Base-by-base conservation (phyloP, 2,329 filamentous ascomycete genomes). In the Cladorrhinum sp. region DNA sequence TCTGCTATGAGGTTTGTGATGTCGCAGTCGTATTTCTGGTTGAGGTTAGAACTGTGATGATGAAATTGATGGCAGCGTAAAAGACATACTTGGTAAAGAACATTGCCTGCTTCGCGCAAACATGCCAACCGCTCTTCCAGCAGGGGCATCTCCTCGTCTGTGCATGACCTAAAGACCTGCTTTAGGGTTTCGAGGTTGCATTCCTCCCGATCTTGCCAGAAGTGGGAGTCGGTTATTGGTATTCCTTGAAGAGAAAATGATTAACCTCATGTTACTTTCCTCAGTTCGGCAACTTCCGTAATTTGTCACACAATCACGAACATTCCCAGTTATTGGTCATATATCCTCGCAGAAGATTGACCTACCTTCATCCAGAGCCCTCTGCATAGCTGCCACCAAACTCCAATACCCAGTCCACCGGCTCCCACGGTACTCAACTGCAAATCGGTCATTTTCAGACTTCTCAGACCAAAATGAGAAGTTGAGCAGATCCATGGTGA, bases 381-480 rank as follows among this genome's bases (percentile, higher is more conserved):
- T 82, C 74, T 93, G 91, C 68, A 99, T 74, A 22, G 90, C 85
- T 23, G 95, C 95, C 20, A 98, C 91, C 59, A 99, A 77, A 73
- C 92, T 96, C 88, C 91, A 96, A 75, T 99, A 99, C 2, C 95
- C 95, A 0, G 92, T 97, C 92, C 92, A 98, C 60, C 76, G 85
- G 74, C 85, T 88, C 25, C 86, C 92, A 50, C 83, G 84, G 74
- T 97, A 98, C 60, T 91, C 87, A 48, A 99, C 83, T 9, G 89
- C 84, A 73, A 93, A 99, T 10, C 92, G 82, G 68, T 93, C 86
- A 4, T 86, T 81, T 10, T 90, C 87, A 0, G 79, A 74, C 50
- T 76, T 71, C 56, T 91, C 88, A 13, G 91, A 96, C 95, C 95
- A 99, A 74, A 99, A 99, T 22, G 89, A 96, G 72, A 98, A 99